These are phyloP conservation scores for Cladosporium sp. DNA, from an alignment of 2,329 filamentous ascomycete genomes.

Conservation along the genomic window DNA sequence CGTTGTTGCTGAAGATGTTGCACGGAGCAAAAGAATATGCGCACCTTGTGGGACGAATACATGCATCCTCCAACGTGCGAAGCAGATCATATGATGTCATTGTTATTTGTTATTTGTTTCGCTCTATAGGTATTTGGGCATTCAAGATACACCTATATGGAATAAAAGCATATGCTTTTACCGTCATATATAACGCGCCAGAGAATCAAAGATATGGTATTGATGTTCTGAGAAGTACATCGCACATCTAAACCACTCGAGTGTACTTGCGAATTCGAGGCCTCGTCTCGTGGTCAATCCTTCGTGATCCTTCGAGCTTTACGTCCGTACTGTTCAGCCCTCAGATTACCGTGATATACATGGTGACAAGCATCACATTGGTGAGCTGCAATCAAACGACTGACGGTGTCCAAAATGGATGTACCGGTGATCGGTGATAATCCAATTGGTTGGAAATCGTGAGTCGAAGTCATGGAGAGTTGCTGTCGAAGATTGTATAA, in stretches of 20 bases:
- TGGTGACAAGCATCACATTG: background rate
- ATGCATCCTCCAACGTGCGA: background rate
- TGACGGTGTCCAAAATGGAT: too few relatives aligned
- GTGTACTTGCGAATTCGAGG: background rate
- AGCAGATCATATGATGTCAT: background rate
- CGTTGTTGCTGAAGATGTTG: too few relatives aligned
- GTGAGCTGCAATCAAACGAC: background rate
- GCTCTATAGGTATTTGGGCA: too few relatives aligned
- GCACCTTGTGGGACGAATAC: background rate
- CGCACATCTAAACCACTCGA: background rate
- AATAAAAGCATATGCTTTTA: too few relatives aligned
- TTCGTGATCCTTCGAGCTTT: background rate
- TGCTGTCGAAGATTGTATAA: background rate
- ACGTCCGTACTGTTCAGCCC: background rate
- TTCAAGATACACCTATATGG: too few relatives aligned
- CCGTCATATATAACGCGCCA: too few relatives aligned
- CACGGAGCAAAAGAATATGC: background rate
- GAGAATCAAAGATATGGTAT: too few relatives aligned
- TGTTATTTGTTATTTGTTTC: too few relatives aligned
- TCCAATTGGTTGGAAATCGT: too few relatives aligned
- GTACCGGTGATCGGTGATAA: too few relatives aligned
- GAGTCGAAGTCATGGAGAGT: too few relatives aligned
- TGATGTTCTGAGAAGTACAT: too few relatives aligned
- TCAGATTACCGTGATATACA: background rate
- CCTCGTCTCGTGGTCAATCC: slow-evolving; percentile 7